Conservation (phyloP, 139 green algal species). For the Micromonas commoda region DNA sequence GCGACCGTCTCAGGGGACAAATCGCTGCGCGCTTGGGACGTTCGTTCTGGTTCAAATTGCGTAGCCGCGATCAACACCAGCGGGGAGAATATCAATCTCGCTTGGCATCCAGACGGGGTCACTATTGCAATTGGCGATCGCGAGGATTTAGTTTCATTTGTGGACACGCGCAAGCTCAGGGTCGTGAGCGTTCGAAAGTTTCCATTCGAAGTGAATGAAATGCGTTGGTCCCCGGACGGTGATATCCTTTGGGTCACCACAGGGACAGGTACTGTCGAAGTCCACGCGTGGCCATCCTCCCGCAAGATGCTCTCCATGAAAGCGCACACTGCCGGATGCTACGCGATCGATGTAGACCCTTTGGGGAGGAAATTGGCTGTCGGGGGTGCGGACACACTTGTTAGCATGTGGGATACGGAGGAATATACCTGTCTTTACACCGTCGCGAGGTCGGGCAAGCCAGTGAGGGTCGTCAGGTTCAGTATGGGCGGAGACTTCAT, state of each 20-base stretch:
- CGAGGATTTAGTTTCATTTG: background rate
- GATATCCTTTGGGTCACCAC: background rate
- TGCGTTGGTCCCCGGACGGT: background rate
- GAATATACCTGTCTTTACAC: background rate
- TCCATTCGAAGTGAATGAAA: slow-evolving; percentile 8
- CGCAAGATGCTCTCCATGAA: background rate
- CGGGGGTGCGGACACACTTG: background rate
- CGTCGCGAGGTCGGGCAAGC: background rate
- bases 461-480: background rate
- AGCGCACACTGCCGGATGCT: background rate
- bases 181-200: background rate
- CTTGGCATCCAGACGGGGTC: background rate
- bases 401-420: background rate
- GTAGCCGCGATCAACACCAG: background rate
- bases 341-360: background rate
- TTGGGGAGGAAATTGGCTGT: background rate
- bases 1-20: background rate
- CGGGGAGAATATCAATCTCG: slow-evolving; percentile 4
- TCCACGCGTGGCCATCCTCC: background rate
- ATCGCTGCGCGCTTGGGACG: background rate
- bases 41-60: background rate
- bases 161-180: slow-evolving; percentile 1
- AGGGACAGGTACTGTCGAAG: background rate
- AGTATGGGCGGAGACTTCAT: background rate
- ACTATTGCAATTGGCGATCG: background rate